Percentiles rank a stretch among this genome's conserved stretches.
Evolutionary conservation across 768 basidiomycete species (phyloP).

Genomic region (Pisolithus orientalis): DNA sequence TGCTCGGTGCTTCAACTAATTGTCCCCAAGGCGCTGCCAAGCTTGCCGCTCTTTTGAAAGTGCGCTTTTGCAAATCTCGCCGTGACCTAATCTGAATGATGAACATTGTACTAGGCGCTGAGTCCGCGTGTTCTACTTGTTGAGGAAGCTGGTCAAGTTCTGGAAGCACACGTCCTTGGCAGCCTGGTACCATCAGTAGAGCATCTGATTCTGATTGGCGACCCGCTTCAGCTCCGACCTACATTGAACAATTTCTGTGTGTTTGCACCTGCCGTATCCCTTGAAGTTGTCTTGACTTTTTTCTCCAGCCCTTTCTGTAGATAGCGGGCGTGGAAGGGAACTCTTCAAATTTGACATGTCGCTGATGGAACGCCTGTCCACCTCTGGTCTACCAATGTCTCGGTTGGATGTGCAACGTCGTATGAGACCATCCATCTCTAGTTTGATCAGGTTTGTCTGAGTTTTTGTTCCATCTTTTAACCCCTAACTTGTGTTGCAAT

Average conservation of each 20-base stretch:
- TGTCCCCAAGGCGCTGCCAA: conserved; percentile 62
- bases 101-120: conserved; percentile 36
- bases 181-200: conserved; percentile 59
- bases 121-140: conserved; percentile 59
- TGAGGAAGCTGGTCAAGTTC: conserved; percentile 78
- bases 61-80: conserved; percentile 15
- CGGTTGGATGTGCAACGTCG: conserved; percentile 66
- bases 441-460: conserved; percentile 28
- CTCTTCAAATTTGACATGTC: conserved; percentile 67
- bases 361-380: conserved; percentile 67
- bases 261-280: conserved; percentile 8
- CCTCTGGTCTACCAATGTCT: conserved; percentile 56
- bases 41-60: conserved; percentile 50
- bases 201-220: conserved; percentile 76
- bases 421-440: conserved; percentile 68
- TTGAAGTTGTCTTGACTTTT: neutral
- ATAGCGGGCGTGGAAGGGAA: conserved; percentile 46
- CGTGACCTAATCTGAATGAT: neutral
- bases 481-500: neutral
- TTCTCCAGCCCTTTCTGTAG: conserved; percentile 56
- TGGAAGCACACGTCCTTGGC: conserved; percentile 70
- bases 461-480: neutral
- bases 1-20: neutral
- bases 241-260: conserved; percentile 57
- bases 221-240: conserved; percentile 70